Evolutionary conservation across 371 early-diverging fungal genomes (phyloP).

Genomic region (Phascolomyces articulosus): DNA sequence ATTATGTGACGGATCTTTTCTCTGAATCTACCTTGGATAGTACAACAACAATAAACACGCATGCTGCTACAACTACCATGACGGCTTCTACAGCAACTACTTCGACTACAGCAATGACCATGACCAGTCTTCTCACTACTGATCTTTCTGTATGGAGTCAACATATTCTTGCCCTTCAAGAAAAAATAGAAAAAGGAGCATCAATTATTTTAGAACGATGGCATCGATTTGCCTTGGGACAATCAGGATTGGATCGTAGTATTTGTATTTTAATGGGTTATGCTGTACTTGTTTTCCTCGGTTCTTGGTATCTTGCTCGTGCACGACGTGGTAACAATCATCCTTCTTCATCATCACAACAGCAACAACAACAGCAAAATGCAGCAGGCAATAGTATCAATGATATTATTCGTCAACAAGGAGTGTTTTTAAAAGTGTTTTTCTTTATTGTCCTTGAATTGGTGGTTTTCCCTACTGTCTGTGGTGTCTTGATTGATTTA

Average conservation of each 20-base stretch:
- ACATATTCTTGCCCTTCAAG: constrained; percentile 17
- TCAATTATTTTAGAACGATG: constrained; percentile 32
- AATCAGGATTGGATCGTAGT: constrained; percentile 45
- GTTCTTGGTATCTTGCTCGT: constrained; percentile 55
- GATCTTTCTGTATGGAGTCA: constrained; percentile 4
- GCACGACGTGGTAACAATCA: constrained; percentile 19
- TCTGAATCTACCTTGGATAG: background rate
- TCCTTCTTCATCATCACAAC: too few relatives aligned
- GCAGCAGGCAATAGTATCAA: constrained; percentile 27
- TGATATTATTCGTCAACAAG: constrained; percentile 61
- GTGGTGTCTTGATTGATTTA: constrained; percentile 86
- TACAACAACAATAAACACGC: background rate
- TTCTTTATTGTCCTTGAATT: constrained; percentile 89
- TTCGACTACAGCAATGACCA: background rate
- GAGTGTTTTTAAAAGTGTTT: constrained; percentile 66
- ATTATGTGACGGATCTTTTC: background rate
- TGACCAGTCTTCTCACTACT: background rate
- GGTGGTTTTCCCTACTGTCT: constrained; percentile 83
- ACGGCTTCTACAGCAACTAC: background rate
- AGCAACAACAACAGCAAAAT: background rate
- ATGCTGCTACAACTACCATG: background rate
- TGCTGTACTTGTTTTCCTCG: constrained; percentile 41
- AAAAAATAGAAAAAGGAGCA: constrained; percentile 21
- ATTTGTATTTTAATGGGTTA: constrained; percentile 55
- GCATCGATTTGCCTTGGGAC: constrained; percentile 54